Conservation (phyloP, 306 rosid species). For the Cucurbita moschata region DNA sequence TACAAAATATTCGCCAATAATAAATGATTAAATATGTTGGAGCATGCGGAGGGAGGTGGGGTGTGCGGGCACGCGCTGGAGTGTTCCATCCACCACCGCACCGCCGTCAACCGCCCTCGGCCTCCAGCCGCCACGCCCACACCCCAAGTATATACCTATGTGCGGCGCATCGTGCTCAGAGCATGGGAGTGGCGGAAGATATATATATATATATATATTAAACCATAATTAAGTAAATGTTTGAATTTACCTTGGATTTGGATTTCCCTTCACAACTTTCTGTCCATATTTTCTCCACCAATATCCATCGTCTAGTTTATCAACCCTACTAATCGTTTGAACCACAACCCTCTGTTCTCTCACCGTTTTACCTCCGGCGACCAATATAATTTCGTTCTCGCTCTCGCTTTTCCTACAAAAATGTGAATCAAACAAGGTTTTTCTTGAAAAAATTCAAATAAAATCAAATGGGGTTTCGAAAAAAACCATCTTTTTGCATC, state of each 20-base stretch:
- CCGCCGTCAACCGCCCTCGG: too few species aligned
- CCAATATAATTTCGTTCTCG: constrained; percentile 53
- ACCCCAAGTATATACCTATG: too few species aligned
- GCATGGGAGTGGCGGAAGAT: too few species aligned
- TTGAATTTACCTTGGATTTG: constrained; percentile 33
- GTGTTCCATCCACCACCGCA: too few species aligned
- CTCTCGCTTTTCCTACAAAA: constrained; percentile 57
- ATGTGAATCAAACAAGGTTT: neutral
- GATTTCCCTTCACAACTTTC: constrained; percentile 33
- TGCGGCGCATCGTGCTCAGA: too few species aligned
- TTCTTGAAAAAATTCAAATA: neutral
- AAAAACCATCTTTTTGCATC: constrained; percentile 60
- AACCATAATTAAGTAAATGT: too few species aligned
- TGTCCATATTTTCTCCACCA: constrained; percentile 67
- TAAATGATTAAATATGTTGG: too few species aligned
- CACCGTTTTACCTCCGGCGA: constrained; percentile 58
- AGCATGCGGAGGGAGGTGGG: too few species aligned
- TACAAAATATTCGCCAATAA: too few species aligned
- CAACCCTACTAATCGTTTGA: constrained; percentile 45
- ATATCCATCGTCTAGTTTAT: constrained; percentile 54
- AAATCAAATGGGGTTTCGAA: neutral
- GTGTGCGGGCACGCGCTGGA: too few species aligned
- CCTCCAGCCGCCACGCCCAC: too few species aligned
- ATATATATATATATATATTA: too few species aligned
- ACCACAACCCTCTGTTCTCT: constrained; percentile 84